Evolutionary conservation across 2,329 filamentous ascomycete species (phyloP), one percentile per base, ranked within the genome.

Genomic region (Pseudopithomyces chartarum): DNA sequence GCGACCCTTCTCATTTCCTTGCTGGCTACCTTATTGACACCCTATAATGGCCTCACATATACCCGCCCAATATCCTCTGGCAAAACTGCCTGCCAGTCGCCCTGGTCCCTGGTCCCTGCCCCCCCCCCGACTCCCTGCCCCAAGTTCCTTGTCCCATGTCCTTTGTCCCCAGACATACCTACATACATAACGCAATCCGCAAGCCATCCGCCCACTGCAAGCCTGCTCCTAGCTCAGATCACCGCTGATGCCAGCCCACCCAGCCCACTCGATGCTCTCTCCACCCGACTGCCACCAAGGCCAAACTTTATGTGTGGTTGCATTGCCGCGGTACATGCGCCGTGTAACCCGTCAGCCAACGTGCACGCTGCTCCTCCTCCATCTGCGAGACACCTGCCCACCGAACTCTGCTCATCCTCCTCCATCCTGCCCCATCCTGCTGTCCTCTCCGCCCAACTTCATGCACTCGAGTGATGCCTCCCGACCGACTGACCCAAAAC

Each of bases 41-140:
- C 58, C 61, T 65, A 71, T 71, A 71, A 23, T 38, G 46, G 59
- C 62, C 63, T 62, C 68, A 71, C 66, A 61, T 73, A 72, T 69
- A 70, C 64, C 59, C 57, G 48, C 57, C 59, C 61, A 63, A 60
- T 60, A 65, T 61, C 58, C 52, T 40, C 39, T 56, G 51, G 49
- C 56, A 51, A 54, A 52, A 53, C 46, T 55, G 32, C 55, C 45
- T 58, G 47, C 56, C 48, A 19, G 2, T 22, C 59, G 63, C 56
- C 60, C 56, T 49, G 54, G 55, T 54, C 53, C 60, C 61, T 57
- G 64, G 66, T 52, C 61, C 51, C 64, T 8, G 26, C 26, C 26
- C 26, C 8, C 26, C 5, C 26, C 26, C 26, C 8, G n/a, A n/a
- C 26, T 4, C 26, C 26, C 26, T 29, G 26, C 64, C 58, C 61